A percentile compares a stretch with the other conserved stretches of the same genome.
Conservation (phyloP, 2,329 filamentous ascomycete species). For the Epichloe scottii region DNA sequence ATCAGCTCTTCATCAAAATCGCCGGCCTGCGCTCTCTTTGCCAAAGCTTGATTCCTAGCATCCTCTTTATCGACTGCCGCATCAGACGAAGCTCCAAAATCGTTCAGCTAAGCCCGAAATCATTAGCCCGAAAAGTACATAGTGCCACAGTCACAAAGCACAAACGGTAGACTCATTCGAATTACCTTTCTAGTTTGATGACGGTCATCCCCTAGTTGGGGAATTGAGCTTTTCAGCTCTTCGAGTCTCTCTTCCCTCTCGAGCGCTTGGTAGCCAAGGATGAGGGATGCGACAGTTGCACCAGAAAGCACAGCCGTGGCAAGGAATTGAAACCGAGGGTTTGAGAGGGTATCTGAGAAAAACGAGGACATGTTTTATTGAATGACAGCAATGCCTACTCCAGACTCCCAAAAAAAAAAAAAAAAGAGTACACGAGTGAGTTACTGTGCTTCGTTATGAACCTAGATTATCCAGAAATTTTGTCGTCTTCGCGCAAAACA, state of each 20-base stretch:
- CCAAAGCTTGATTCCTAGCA: slow-evolving; percentile 43
- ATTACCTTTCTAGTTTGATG: slow-evolving; percentile 12
- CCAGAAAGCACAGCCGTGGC: slow-evolving; percentile 58
- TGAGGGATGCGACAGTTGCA: slow-evolving; percentile 44
- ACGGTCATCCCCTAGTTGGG: slow-evolving; percentile 16
- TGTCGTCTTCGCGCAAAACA: background rate
- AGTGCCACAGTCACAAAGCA: background rate
- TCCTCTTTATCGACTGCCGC: slow-evolving; percentile 45
- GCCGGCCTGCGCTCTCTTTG: slow-evolving; percentile 46
- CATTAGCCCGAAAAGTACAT: background rate
- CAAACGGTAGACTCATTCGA: background rate
- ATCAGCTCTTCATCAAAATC: slow-evolving; percentile 70
- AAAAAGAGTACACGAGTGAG: background rate
- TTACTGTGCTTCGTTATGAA: background rate
- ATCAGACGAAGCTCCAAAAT: slow-evolving; percentile 42
- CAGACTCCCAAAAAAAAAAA: background rate
- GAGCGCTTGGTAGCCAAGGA: slow-evolving; percentile 51
- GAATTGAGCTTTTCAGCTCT: slow-evolving; percentile 49
- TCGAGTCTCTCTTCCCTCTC: slow-evolving; percentile 40
- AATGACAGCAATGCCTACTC: slow-evolving; percentile 4
- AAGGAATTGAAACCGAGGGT: slow-evolving; percentile 47
- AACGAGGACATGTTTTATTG: slow-evolving; percentile 28
- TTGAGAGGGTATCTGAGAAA: slow-evolving; percentile 30
- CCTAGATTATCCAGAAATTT: background rate
- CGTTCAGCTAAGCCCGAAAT: slow-evolving; percentile 38